These are phyloP conservation scores for Letharia columbiana DNA, from an alignment of 495 filamentous ascomycete genomes.

Conservation along the genomic window DNA sequence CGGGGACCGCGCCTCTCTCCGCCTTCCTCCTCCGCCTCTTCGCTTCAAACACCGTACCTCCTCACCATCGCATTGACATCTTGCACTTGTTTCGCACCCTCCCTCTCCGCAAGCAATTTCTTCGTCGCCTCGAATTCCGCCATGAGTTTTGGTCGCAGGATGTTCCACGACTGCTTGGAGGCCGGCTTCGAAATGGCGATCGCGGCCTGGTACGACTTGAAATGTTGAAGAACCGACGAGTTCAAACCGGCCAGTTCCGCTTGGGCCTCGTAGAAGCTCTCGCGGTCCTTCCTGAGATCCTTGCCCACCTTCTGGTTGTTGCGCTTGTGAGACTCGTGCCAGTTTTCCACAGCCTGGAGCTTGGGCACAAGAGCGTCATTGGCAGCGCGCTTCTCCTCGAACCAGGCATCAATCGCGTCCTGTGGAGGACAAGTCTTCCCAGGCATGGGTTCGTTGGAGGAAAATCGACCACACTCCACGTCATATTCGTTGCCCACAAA, in stretches of 20 bases:
- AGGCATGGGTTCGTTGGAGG: neutral
- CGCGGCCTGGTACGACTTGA: slow-evolving; percentile 18
- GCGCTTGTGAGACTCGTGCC: slow-evolving; percentile 10
- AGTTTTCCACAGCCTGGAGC: slow-evolving; percentile 26
- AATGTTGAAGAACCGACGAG: slow-evolving; percentile 14
- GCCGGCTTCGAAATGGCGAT: slow-evolving; percentile 15
- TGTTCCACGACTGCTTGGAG: neutral
- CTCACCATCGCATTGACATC: slow-evolving; percentile 65
- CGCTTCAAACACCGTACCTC: slow-evolving; percentile 73
- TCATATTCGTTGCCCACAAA: slow-evolving; percentile 3
- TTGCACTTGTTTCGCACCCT: slow-evolving; percentile 54
- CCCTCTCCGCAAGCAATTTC: neutral
- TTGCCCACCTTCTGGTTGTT: slow-evolving; percentile 2
- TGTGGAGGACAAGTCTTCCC: slow-evolving; percentile 5
- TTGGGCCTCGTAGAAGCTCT: slow-evolving; percentile 10
- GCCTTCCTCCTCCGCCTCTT: slow-evolving; percentile 28
- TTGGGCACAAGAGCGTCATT: slow-evolving; percentile 15
- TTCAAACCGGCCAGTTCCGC: slow-evolving; percentile 1
- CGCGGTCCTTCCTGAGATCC: slow-evolving; percentile 13
- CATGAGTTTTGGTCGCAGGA: neutral
- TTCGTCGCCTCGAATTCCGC: neutral
- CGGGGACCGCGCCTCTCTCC: neutral
- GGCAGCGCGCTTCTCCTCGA: slow-evolving; percentile 9
- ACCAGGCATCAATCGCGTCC: slow-evolving; percentile 23
- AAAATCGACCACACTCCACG: neutral